Base-by-base conservation (phyloP, 2,329 filamentous ascomycete genomes). In the Apiospora koreana region DNA sequence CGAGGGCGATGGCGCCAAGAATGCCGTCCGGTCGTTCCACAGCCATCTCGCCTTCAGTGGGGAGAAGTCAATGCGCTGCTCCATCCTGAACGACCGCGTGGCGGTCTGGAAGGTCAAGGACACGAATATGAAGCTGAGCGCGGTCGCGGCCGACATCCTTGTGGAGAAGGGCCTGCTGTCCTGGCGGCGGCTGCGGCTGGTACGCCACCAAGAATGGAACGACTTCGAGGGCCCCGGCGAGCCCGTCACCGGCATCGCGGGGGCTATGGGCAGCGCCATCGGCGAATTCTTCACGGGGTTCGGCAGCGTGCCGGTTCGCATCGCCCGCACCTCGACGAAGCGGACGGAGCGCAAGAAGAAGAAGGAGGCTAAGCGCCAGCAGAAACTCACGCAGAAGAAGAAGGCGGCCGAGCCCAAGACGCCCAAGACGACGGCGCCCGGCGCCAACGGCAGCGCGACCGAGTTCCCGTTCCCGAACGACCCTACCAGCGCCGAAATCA, bases 201-300 rank as follows among this genome's bases (percentile, higher is more conserved):
- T 93, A 10, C 84, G 92, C 10, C 90, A 92, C 75, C 88, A 86
- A 67, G 91, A 93, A 74, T 94, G 92, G 91, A 93, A 93, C 74
- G 92, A 94, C 75, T 94, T 93, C 75, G 91, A 92, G 73, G 92
- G 92, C 0, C 91, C 92, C 0, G 92, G 92, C 0, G 92, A 94
- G 76, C 92, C 92, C 0, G 82, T 94, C 16, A 92, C 91, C 0
- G 92, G 91, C 3, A 82, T 88, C 4, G 88, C 88, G 43, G 88
- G 88, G 14, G 91, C 90, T 0, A 74, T 93, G 5, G 84, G 88
- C n/a, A 84, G 85, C 3, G 88, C 88, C 0, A 77, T 91, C 3
- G 86, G 86, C 1, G 86, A 88, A 45, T 83, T 91, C 1, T 87
- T 91, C 35, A 83, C 85, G n/a, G 91, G 92, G 0, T 81, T 93